Conservation (phyloP, 805 yeast species). For the Teunomyces barrocoloradensis region DNA sequence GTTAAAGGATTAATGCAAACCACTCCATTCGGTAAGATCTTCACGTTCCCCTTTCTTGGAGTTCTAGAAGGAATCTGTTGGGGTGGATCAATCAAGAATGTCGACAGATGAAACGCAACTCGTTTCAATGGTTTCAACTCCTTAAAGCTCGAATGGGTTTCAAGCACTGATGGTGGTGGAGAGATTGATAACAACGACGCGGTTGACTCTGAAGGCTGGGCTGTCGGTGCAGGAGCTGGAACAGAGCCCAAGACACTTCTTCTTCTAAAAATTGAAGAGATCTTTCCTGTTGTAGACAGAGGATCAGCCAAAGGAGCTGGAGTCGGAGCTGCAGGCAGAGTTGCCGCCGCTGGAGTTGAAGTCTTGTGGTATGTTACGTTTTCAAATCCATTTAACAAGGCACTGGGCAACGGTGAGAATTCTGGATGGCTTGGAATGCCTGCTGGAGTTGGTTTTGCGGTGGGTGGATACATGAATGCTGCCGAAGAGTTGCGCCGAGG, state of each 20-base stretch:
- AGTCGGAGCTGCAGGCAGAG: neutral
- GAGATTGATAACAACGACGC: neutral
- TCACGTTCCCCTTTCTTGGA: constrained; percentile 77
- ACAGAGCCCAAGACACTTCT: neutral
- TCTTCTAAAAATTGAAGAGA: neutral
- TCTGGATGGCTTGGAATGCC: constrained; percentile 8
- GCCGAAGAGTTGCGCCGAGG: constrained; percentile 9
- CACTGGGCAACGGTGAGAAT: constrained; percentile 16
- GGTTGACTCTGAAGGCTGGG: constrained; percentile 4
- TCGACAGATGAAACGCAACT: constrained; percentile 42
- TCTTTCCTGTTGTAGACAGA: constrained; percentile 2
- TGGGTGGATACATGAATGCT: neutral
- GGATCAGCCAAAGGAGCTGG: neutral
- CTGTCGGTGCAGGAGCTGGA: constrained; percentile 3
- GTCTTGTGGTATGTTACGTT: constrained; percentile 8
- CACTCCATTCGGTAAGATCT: constrained; percentile 52
- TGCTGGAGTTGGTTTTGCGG: constrained; percentile 1
- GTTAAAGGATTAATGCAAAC: constrained; percentile 53
- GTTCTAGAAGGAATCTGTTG: constrained; percentile 88
- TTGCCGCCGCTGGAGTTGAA: neutral
- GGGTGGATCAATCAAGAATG: constrained; percentile 62
- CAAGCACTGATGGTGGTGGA: constrained; percentile 1
- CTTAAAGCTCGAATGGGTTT: constrained; percentile 23
- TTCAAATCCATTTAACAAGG: constrained; percentile 17
- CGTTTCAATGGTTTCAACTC: constrained; percentile 37